Evolutionary conservation across 371 early-diverging fungal species (phyloP).

Genomic region (Apophysomyces elegans): DNA sequence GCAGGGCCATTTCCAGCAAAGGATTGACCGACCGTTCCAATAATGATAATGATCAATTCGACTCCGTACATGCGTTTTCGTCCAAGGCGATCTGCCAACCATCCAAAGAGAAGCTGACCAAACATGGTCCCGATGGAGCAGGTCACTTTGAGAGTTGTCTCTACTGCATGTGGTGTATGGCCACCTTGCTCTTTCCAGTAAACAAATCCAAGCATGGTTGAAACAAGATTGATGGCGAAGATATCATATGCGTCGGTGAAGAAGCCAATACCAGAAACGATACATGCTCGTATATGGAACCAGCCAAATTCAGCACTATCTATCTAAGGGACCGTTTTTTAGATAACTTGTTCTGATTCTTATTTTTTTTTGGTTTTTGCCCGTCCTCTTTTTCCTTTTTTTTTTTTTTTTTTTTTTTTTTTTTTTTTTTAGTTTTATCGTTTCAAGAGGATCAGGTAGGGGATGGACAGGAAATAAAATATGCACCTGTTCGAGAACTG

Average conservation of each 20-base stretch:
- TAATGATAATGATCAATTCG: slow-evolving; percentile 80
- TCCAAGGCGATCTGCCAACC: slow-evolving; percentile 78
- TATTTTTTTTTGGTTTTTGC: neutral
- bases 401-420: neutral
- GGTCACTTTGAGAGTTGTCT: slow-evolving; percentile 74
- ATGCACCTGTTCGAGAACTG: slow-evolving; percentile 45
- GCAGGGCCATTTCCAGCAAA: slow-evolving; percentile 66
- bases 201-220: slow-evolving; percentile 76
- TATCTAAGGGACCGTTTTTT: slow-evolving; percentile 31
- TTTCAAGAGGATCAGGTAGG: neutral
- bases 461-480: neutral
- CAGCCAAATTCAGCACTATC: slow-evolving; percentile 65
- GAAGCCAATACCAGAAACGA: slow-evolving; percentile 89
- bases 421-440: neutral
- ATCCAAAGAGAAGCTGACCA: slow-evolving; percentile 83
- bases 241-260: slow-evolving; percentile 91
- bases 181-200: slow-evolving; percentile 55
- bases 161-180: slow-evolving; percentile 58
- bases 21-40: slow-evolving; percentile 76
- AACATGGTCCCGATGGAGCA: slow-evolving; percentile 77
- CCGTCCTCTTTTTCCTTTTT: neutral
- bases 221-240: slow-evolving; percentile 82
- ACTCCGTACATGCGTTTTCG: slow-evolving; percentile 85
- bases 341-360: neutral
- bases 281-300: slow-evolving; percentile 87